Base-by-base conservation (phyloP, 2,329 filamentous ascomycete species). In the Microcera coccophila region DNA sequence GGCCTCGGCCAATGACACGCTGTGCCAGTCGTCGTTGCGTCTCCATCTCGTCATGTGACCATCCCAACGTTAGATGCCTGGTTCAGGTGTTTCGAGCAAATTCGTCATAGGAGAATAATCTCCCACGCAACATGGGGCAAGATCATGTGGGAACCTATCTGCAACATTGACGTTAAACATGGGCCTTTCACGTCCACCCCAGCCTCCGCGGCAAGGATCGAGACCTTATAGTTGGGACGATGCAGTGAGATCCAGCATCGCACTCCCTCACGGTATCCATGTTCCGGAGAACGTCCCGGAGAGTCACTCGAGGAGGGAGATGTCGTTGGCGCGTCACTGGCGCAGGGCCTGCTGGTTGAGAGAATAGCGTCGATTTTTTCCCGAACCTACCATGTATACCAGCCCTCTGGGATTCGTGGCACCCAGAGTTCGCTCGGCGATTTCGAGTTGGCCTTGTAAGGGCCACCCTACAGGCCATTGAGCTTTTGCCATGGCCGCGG, bases 31-130 rank as follows among this genome's bases (percentile, higher is more conserved):
- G 35, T 36, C 41, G 20, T 50, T 41, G 26, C 20, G 24, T 34
- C 19, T 26, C 36, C 14, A 15, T 22, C 9, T 36, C 41, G 32
- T 56, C 54, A 55, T 58, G 54, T 54, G 55, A 56, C 45, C 22
- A 22, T 38, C 37, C 31, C 22, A 36, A 35, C 36, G 28, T 32
- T 41, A 31, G 47, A 39, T 33, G 29, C 39, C 31, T 39, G 11
- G 36, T n/a, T n/a, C n/a, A n/a, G n/a, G n/a, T n/a, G n/a, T n/a
- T n/a, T n/a, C n/a, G n/a, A n/a, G 22, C 29, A 14, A n/a, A 10
- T 17, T n/a, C 15, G n/a, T 10, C 29, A 32, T 32, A 17, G 15
- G 22, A 12, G 22, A 26, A n/a, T n/a, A n/a, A 26, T 26, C 12
- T 26, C 12, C 22, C 22, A 26, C 12, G 35, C 37, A 28, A 36